Base-by-base conservation (phyloP, 192 early-diverging fungal species). In the Coemansia sp. region DNA sequence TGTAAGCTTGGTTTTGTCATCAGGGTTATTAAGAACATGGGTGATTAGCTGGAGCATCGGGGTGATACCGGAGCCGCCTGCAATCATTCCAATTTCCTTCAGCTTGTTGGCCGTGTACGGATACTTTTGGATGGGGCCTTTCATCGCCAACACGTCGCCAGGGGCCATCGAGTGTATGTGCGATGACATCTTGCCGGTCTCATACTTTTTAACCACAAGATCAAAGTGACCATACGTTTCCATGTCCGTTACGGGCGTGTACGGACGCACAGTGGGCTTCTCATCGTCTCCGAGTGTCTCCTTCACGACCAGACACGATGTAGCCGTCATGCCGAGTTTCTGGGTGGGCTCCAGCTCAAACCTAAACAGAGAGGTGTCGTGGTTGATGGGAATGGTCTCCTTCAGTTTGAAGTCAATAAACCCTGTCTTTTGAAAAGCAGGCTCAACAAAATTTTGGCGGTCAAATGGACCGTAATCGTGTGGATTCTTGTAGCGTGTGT, bases 61-160 rank as follows among this genome's bases (percentile, higher is more conserved):
- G 19, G 94, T 94, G 57, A 95, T 90, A 13, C 90, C 93, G 16
- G 91, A 89, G n/a, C 94, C 94, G 42, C 93, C 93, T 19, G 90
- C 91, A 69, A 97, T 85, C 89, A 95, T 83, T 39, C 88, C 90
- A 41, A 97, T 85, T 64, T 91, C 81, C 40, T 85, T 75, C 52
- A 82, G 81, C 61, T 84, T 78, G 67, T 86, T 88, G 37, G 89
- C 79, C 68, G 78, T 74, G 72, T 94, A 94, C 46, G 81, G 73
- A 71, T 82, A 89, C 72, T 92, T 91, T 54, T 77, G 80, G 48
- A 90, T 84, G 19, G 95, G 95, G 19, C 95, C 95, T 80, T 95
- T 95, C 76, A 92, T 78, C 41, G 88, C 88, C 12, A 96, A 76
- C 21, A 56, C 73, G 52, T 96, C 92, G 19, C 94, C 94, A 26